Evolutionary conservation across 345 rosid genomes (phyloP).

Genomic region (Brassica juncea): DNA sequence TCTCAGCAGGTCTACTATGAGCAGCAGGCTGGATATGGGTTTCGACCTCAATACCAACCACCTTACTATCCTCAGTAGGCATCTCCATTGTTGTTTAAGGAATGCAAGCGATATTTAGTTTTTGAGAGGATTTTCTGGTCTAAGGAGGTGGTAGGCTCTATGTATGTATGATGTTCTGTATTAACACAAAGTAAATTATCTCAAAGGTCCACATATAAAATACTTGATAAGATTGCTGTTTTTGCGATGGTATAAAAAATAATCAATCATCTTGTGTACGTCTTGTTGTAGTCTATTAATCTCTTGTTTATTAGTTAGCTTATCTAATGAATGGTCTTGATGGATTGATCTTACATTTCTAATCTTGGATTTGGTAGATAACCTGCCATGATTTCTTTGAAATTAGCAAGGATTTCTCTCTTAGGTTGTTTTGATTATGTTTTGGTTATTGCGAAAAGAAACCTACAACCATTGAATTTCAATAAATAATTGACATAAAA

Average conservation of each 20-base stretch:
- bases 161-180: slow-evolving; percentile 4
- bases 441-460: background rate
- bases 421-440: background rate
- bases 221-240: background rate
- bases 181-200: slow-evolving; percentile 1
- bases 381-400: background rate
- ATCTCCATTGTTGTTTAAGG: background rate
- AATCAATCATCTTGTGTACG: background rate
- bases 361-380: slow-evolving; percentile 20
- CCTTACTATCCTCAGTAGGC: slow-evolving; percentile 52
- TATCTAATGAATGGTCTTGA: background rate
- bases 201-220: background rate
- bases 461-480: background rate
- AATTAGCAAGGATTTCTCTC: background rate
- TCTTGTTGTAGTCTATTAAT: background rate
- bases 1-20: slow-evolving; percentile 44
- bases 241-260: background rate
- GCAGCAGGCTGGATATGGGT: slow-evolving; percentile 42
- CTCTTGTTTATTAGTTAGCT: background rate
- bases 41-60: slow-evolving; percentile 46
- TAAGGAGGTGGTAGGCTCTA: background rate
- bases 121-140: background rate
- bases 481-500: background rate
- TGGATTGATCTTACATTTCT: background rate
- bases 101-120: background rate